Base-by-base conservation (phyloP, 2,329 filamentous ascomycete genomes). In the Fusarium metavorans region DNA sequence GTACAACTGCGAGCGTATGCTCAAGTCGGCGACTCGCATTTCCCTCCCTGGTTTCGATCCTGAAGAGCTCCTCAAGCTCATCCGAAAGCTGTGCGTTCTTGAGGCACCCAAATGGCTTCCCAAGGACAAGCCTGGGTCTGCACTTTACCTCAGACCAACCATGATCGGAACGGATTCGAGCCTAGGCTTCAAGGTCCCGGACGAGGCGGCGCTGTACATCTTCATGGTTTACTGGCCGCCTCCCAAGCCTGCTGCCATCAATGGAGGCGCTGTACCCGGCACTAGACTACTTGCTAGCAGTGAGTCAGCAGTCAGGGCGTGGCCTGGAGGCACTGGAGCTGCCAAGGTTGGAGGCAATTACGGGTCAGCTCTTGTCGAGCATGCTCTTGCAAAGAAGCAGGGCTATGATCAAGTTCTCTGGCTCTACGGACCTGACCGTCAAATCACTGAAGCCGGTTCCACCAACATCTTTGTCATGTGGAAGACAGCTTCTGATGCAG, bases 61-160 rank as follows among this genome's bases (percentile, higher is more conserved):
- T 0, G 13, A 58, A 16, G 64, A 56, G 5, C 59, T 70, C 7
- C 35, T 67, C 13, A 58, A 67, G 30, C 64, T 70, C 3, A 67
- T 70, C 7, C 50, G 8, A 1, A 50, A 52, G 25, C 43, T 66
- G 4, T 66, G 63, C 4, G 7, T 58, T 6, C 27, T 59, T 32
- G 67, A 70, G 20, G 63, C 57, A 2, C 63, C 63, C 1, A 67
- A 67, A 14, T 70, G 67, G 67, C 63, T 70, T 7, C 54, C 54
- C 2, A 27, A 37, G 13, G 54, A 57, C 6, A 37, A 57, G 34
- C 54, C 20, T 25, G 34, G 54, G 20, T 57, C 54, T 1, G 54
- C 54, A 9, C 32, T 57, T 6, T 57, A 57, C 14, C 13, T 57
- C 32, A 57, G 54, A 16, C 54, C 54, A 5, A 57, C 54, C 2